These are phyloP conservation scores for Austroboletus sp. DNA, from an alignment of 1,284 basidiomycete species.

Conservation along the genomic window DNA sequence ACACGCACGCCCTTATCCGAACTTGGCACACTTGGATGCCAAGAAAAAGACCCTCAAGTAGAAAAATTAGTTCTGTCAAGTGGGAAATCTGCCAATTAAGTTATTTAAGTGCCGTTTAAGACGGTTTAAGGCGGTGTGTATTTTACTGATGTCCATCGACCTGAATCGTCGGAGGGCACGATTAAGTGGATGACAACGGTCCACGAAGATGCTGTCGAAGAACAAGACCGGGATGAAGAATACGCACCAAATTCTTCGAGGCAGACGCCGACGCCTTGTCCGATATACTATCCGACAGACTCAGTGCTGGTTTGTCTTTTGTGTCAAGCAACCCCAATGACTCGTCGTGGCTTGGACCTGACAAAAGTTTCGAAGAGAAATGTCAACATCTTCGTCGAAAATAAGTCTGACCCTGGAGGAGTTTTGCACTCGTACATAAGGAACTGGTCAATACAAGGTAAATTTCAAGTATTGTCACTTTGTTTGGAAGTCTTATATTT, in stretches of 20 bases:
- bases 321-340: constrained; percentile 93
- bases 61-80: too few species aligned
- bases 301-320: constrained; percentile 89
- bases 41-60: too few species aligned
- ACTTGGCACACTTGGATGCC: too few species aligned
- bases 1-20: too few species aligned
- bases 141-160: too few species aligned
- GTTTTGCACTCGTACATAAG: constrained; percentile 78
- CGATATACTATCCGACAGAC: constrained; percentile 84
- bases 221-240: constrained; percentile 51
- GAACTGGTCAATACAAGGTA: too few species aligned
- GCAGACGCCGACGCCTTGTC: constrained; percentile 71
- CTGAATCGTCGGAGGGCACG: constrained; percentile 67
- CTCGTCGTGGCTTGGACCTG: constrained; percentile 73
- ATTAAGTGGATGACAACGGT: constrained; percentile 58
- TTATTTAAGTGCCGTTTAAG: too few species aligned
- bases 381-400: constrained; percentile 65
- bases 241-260: constrained; percentile 35
- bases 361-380: constrained; percentile 71
- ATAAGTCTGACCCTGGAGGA: constrained; percentile 84
- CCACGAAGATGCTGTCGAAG: constrained; percentile 46
- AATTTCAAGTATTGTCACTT: too few species aligned
- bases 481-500: too few species aligned
- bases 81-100: too few species aligned
- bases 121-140: too few species aligned